Conservation (phyloP, 208 protist genomes). For the Trypanosoma caninum region DNA sequence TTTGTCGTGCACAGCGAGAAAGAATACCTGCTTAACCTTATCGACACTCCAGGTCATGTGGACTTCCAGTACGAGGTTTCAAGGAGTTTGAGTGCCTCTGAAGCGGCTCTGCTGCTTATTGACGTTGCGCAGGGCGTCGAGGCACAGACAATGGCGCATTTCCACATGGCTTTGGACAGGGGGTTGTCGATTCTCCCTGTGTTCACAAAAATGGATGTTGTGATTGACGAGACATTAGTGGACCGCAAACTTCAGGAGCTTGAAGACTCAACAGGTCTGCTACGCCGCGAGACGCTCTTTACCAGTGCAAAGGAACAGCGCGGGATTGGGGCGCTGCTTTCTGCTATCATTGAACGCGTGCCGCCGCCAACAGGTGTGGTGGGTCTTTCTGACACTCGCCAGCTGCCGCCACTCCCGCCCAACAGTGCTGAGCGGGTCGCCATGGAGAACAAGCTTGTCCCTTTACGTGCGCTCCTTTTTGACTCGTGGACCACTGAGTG, state of each 20-base stretch:
- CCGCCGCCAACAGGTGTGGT: constrained; percentile 58
- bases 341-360: constrained; percentile 89
- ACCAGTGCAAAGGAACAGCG: constrained; percentile 92
- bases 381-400: constrained; percentile 76
- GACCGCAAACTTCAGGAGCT: constrained; percentile 75
- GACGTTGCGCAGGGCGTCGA: constrained; percentile 92
- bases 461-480: constrained; percentile 94
- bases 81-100: constrained; percentile 92
- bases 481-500: constrained; percentile 94
- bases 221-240: constrained; percentile 66
- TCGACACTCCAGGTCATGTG: constrained; percentile 97
- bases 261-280: constrained; percentile 83
- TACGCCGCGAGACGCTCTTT: constrained; percentile 80
- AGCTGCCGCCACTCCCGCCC: constrained; percentile 64
- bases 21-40: constrained; percentile 95
- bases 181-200: constrained; percentile 85
- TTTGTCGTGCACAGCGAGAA: constrained; percentile 43
- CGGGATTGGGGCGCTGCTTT: constrained; percentile 86
- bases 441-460: constrained; percentile 55
- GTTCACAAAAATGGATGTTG: constrained; percentile 88
- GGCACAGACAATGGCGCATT: constrained; percentile 97
- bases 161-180: constrained; percentile 91
- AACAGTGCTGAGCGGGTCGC: constrained; percentile 44
- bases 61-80: constrained; percentile 98
- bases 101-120: constrained; percentile 90